Evolutionary conservation across 2,329 filamentous ascomycete genomes (phyloP), one percentile per base, ranked within the genome.

Genomic region (Colletotrichum plurivorum): DNA sequence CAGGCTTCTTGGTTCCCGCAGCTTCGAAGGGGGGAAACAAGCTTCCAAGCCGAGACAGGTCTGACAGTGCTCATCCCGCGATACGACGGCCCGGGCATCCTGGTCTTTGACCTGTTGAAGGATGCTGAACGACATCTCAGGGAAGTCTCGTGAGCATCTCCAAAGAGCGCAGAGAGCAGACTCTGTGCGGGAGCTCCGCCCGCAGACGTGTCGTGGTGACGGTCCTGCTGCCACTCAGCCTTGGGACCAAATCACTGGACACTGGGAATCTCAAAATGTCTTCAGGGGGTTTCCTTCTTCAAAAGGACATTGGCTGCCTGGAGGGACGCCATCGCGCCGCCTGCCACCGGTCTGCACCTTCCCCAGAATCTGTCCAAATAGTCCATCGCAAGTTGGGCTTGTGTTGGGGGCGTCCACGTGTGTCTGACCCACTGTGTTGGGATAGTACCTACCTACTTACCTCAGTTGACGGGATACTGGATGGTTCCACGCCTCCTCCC

Each of bases 161-260:
- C 57, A n/a, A 52, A 27, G 57, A 49, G 10, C 18, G n/a, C 6
- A n/a, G 45, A 18, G 16, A n/a, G 16, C 16, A 48, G 18, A 48
- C 45, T n/a, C 13, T 43, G 41, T 48, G 51, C 51, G 59, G 22
- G 49, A 49, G 39, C 53, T n/a, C 27, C 9, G n/a, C n/a, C 10
- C 43, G 41, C 51, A 20, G 27, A 46, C 43, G 36, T 51, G 55
- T 56, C 51, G 18, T 67, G 62, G 55, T 25, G 53, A 51, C 43
- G 16, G 62, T 41, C 18, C 49, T 13, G 49, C 18, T 20, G 16
- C 36, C 18, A 27, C 13, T 48, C 46, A 62, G 51, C 51, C 25
- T 56, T 22, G 45, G n/a, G 16, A 16, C 56, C n/a, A 67, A n/a
- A 54, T 3, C 22, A 36, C 6, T 22, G 36, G 49, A 9, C 20